phyloP scores from a whole-genome alignment of 2,329 filamentous ascomycete species.

The Ilyonectria sp. region DNA sequence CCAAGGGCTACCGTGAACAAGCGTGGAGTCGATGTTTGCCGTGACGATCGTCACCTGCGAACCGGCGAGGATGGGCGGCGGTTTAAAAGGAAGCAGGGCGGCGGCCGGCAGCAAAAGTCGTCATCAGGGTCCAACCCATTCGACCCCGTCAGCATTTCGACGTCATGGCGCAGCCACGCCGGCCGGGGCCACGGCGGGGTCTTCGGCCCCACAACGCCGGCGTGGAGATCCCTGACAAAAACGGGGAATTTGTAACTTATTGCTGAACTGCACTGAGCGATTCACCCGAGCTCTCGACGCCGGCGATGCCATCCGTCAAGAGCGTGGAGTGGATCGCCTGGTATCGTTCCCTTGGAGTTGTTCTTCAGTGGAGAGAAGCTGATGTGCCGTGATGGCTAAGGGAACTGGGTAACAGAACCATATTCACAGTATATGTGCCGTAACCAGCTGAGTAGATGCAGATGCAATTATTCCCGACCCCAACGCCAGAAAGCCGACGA shows the following conservation, averaged over 20 bases:
- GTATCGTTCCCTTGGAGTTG: not conserved
- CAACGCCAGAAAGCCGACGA: not conserved
- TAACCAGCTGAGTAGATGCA: not conserved
- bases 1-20: not conserved
- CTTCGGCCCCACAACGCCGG: not conserved
- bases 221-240: not conserved
- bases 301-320: too few species aligned
- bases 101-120: not conserved
- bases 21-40: not conserved
- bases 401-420: not conserved
- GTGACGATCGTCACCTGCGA: too few species aligned
- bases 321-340: not conserved
- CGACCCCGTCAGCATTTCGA: not conserved
- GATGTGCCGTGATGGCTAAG: not conserved
- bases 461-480: not conserved
- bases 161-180: constrained; percentile 28
- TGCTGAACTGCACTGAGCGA: not conserved
- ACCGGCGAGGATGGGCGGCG: too few species aligned
- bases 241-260: not conserved
- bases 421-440: not conserved
- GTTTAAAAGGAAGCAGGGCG: not conserved
- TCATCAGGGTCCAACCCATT: not conserved
- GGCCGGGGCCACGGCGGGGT: not conserved
- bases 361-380: not conserved
- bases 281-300: not conserved